These are phyloP conservation scores for Sodiomyces alkalinus DNA, from an alignment of 2,329 filamentous ascomycete genomes.

Conservation along the genomic window DNA sequence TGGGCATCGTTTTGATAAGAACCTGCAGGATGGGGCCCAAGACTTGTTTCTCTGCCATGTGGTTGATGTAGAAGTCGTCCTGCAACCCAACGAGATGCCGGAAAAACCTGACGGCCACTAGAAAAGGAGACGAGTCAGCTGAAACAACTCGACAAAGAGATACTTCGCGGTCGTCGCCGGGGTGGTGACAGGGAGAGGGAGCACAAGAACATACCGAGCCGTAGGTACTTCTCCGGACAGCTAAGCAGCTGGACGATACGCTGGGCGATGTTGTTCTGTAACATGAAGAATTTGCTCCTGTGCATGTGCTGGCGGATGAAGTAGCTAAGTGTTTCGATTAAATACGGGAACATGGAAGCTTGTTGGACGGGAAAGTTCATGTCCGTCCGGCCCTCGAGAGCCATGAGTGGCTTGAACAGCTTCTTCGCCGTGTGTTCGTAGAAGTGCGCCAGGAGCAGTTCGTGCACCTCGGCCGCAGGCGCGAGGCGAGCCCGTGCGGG, in stretches of 20 bases:
- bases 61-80: slow-evolving; percentile 81
- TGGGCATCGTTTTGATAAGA: slow-evolving; percentile 69
- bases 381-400: slow-evolving; percentile 55
- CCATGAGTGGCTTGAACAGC: slow-evolving; percentile 74
- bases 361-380: slow-evolving; percentile 66
- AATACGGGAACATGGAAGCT: slow-evolving; percentile 77
- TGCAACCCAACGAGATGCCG: slow-evolving; percentile 71
- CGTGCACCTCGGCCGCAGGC: slow-evolving; percentile 49
- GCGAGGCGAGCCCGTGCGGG: slow-evolving; percentile 44
- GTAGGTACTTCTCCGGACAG: slow-evolving; percentile 81
- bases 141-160: neutral
- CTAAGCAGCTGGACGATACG: slow-evolving; percentile 70
- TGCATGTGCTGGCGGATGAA: slow-evolving; percentile 82
- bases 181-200: neutral
- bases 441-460: slow-evolving; percentile 73
- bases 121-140: slow-evolving; percentile 11
- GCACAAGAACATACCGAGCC: slow-evolving; percentile 53
- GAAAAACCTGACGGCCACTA: slow-evolving; percentile 87
- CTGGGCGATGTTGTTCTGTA: slow-evolving; percentile 61
- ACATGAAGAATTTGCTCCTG: slow-evolving; percentile 76
- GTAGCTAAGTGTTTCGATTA: slow-evolving; percentile 87
- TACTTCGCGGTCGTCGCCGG: neutral
- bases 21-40: slow-evolving; percentile 77
- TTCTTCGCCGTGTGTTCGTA: slow-evolving; percentile 77
- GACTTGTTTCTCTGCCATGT: slow-evolving; percentile 67